These are phyloP conservation scores for Serendipita sp. DNA, from an alignment of 768 basidiomycete genomes.

Conservation along the genomic window DNA sequence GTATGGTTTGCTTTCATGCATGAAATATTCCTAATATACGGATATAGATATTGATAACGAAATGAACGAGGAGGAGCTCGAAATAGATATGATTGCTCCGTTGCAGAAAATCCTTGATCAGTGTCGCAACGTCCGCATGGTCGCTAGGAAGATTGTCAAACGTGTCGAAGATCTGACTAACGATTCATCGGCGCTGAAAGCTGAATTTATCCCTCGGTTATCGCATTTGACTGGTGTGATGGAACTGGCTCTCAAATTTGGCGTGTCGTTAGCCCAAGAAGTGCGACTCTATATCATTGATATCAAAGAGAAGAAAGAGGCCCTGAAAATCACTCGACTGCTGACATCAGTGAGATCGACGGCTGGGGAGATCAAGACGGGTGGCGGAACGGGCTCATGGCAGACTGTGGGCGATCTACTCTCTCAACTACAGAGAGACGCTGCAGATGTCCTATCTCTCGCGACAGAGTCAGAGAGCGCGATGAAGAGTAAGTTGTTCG, in stretches of 20 bases:
- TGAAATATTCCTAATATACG: neutral
- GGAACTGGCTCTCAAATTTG: conserved; percentile 60
- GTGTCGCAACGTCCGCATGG: conserved; percentile 59
- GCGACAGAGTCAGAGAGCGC: conserved; percentile 63
- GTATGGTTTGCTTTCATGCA: conserved; percentile 23
- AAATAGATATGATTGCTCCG: conserved; percentile 63
- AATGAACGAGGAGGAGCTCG: conserved; percentile 55
- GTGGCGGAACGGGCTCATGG: conserved; percentile 56
- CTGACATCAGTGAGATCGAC: conserved; percentile 57
- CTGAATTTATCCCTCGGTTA: conserved; percentile 54
- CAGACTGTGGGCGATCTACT: conserved; percentile 58
- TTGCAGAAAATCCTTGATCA: conserved; percentile 69
- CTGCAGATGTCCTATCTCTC: conserved; percentile 49
- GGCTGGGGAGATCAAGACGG: conserved; percentile 47
- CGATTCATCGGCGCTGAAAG: conserved; percentile 53
- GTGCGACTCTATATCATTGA: conserved; percentile 77
- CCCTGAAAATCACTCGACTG: conserved; percentile 61
- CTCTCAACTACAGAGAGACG: conserved; percentile 50
- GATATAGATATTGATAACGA: conserved; percentile 52
- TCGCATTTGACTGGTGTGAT: conserved; percentile 33
- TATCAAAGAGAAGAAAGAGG: conserved; percentile 53
- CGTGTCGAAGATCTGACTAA: conserved; percentile 66
- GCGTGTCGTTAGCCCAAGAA: conserved; percentile 86
- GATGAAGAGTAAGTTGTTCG: conserved; percentile 45
- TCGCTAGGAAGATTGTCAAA: conserved; percentile 76